Evolutionary conservation across 2,329 filamentous ascomycete genomes (phyloP).

Genomic region (Epichloe typhina): DNA sequence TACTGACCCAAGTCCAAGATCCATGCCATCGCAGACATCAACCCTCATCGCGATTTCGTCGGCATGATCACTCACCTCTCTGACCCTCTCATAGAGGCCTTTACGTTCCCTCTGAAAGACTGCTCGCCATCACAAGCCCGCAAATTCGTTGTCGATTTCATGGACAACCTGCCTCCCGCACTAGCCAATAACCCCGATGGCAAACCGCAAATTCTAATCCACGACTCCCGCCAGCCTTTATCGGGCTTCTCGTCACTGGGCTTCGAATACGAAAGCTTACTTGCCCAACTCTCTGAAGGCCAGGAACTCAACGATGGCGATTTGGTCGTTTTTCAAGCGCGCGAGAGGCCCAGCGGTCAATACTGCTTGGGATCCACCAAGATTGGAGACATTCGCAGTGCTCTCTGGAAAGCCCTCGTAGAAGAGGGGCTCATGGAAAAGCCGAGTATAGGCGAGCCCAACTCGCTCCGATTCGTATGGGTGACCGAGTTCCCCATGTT

Average conservation of each 20-base stretch:
- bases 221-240: conserved; percentile 60
- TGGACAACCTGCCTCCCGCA: conserved; percentile 48
- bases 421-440: conserved; percentile 41
- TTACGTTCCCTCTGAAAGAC: conserved; percentile 49
- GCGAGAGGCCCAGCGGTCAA: conserved; percentile 47
- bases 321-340: conserved; percentile 69
- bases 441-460: conserved; percentile 22
- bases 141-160: conserved; percentile 54
- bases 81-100: conserved; percentile 60
- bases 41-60: conserved; percentile 46
- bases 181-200: conserved; percentile 60
- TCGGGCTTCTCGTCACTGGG: conserved; percentile 67
- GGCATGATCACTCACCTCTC: conserved; percentile 60
- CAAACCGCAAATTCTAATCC: conserved; percentile 67
- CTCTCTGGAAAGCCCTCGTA: conserved; percentile 57
- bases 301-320: conserved; percentile 51
- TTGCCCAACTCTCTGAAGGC: conserved; percentile 16
- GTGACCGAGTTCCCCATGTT: conserved; percentile 88
- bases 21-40: conserved; percentile 45
- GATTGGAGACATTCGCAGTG: conserved; percentile 59
- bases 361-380: conserved; percentile 46
- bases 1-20: conserved; percentile 35
- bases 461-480: conserved; percentile 61
- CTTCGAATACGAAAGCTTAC: conserved; percentile 45
- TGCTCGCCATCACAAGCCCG: conserved; percentile 39